Evolutionary conservation across 31 red algal species (phyloP).

Genomic region (Asparagopsis taxiformis): DNA sequence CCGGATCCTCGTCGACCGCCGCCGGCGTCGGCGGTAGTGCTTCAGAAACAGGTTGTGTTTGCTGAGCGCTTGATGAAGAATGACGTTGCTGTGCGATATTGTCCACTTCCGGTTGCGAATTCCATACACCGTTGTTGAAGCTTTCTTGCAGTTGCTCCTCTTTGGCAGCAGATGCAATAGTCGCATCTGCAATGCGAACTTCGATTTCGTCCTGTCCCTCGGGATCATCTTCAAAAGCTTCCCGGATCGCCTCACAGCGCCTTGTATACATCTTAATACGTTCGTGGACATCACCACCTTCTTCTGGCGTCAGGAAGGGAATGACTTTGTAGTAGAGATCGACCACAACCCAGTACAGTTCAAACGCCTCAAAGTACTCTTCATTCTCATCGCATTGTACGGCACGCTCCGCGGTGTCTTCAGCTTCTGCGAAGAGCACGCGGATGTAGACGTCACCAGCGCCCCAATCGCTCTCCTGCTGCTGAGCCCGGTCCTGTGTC

Average conservation of each 20-base stretch:
- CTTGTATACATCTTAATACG: conserved; percentile 74
- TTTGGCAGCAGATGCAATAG: conserved; percentile 8
- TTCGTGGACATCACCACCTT: conserved; percentile 71
- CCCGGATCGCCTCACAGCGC: conserved; percentile 65
- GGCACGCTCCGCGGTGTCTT: conserved; percentile 67
- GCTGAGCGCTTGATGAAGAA: not conserved
- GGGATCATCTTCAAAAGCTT: conserved; percentile 70
- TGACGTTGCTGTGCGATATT: not conserved
- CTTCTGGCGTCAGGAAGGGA: conserved; percentile 61
- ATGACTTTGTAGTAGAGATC: conserved; percentile 79
- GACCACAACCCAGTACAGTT: conserved; percentile 73
- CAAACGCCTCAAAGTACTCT: conserved; percentile 73
- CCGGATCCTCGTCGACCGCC: not conserved
- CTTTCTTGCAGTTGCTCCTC: conserved; percentile 17
- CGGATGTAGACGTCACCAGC: conserved; percentile 61
- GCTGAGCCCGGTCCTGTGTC: not conserved
- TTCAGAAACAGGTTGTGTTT: not conserved
- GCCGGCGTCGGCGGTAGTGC: not conserved
- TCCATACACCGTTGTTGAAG: conserved; percentile 37
- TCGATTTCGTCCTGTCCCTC: conserved; percentile 43
- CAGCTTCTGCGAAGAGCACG: conserved; percentile 60
- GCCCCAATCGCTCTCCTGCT: conserved; percentile 43
- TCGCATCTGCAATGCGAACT: conserved; percentile 21
- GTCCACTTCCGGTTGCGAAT: not conserved
- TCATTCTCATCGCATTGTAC: conserved; percentile 75